These are phyloP conservation scores for Chlorella sorokiniana DNA, from an alignment of 139 green algal species.

Conservation along the genomic window DNA sequence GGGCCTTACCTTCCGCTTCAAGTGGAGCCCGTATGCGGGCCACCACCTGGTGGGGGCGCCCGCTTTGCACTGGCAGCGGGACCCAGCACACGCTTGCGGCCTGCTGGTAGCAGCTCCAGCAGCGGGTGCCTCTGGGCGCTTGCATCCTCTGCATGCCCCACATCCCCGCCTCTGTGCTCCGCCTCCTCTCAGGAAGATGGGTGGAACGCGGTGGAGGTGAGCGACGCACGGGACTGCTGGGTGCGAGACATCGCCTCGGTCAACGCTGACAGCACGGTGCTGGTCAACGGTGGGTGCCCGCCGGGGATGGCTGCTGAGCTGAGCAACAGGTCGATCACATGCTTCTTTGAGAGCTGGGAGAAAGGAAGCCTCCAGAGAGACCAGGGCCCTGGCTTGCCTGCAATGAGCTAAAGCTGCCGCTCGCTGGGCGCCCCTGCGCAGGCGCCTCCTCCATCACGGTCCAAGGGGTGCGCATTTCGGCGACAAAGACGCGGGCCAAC, in stretches of 20 bases:
- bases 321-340: too few species aligned
- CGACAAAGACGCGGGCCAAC: conserved; percentile 1
- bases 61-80: background rate
- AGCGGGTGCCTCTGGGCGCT: too few species aligned
- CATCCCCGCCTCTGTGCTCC: too few species aligned
- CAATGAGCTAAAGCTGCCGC: background rate
- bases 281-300: background rate
- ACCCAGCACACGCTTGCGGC: too few species aligned
- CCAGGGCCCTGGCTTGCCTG: background rate
- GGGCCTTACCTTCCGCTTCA: conserved; percentile 19
- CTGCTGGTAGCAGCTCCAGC: too few species aligned
- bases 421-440: background rate
- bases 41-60: conserved; percentile 11
- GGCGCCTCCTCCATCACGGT: conserved; percentile 1
- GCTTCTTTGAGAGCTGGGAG: too few species aligned
- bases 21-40: background rate
- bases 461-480: background rate
- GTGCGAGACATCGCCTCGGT: background rate
- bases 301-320: too few species aligned
- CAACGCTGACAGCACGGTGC: conserved; percentile 10
- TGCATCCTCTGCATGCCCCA: too few species aligned
- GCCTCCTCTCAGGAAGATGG: background rate
- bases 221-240: background rate
- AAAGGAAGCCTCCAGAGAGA: too few species aligned
- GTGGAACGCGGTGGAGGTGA: conserved; percentile 11